Base-by-base conservation (phyloP, 1,284 basidiomycete genomes). In the Trichosporon sp. region DNA sequence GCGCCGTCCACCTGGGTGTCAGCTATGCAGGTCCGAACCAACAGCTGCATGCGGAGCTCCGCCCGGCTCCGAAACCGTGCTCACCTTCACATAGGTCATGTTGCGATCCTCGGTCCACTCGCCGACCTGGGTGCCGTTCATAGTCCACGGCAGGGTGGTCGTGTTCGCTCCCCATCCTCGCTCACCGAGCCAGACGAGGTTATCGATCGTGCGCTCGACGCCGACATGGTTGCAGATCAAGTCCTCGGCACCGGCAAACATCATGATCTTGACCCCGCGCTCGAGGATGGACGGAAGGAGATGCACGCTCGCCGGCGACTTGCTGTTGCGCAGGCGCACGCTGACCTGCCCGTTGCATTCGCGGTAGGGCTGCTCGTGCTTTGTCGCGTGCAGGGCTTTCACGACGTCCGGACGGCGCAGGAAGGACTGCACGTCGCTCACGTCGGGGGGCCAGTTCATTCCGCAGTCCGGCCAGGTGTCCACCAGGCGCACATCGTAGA, bases 401-500 rank as follows among this genome's bases (percentile, higher is more conserved):
- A 94, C 87, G 65, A 99, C 96, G 74, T 96, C 94, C 10, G 84
- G 77, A 12, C 92, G 89, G 90, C 88, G 89, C 12, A 99, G 88
- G 80, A 96, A 98, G 2, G 86, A 85, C 56, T 90, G 91, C 48
- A 98, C 87, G 65, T 91, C 89, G 8, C 86, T 82, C 31, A 99
- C 88, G 75, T 94, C 93, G n/a, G 91, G 90, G 3, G 96, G 96
- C 96, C 96, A 99, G 83, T 96, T 96, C 93, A 98, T 93, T 0
- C 96, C 96, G 83, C 96, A 99, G 2, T 90, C 91, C n/a, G 96
- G 96, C 64, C 83, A 86, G 12, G 87, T 88, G 81, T 99, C 97
- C 69, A 91, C 89, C 35, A 93, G 85, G 40, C 97, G 91, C 21
- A 98, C 89, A 79, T 99, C 97, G 79, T 99, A 99, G 63, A 98